Evolutionary conservation across 169 alveolate species (phyloP).

Genomic region (Sarcocystis neurona): DNA sequence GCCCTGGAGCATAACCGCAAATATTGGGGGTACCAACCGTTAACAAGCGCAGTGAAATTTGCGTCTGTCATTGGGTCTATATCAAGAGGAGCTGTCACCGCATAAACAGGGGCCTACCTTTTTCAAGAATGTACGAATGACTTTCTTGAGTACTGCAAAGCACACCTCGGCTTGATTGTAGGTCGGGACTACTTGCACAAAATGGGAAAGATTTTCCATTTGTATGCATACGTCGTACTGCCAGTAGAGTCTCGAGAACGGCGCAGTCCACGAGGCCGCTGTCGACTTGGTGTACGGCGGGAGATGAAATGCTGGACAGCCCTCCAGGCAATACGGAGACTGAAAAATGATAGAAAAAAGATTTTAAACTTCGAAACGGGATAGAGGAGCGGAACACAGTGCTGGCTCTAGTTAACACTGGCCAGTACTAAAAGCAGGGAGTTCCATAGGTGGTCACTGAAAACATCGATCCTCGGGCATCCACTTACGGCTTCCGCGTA

Average conservation of each 20-base stretch:
- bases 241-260: constrained; percentile 69
- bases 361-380: too few relatives aligned
- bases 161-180: constrained; percentile 40
- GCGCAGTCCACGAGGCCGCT: not conserved
- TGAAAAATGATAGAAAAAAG: not conserved
- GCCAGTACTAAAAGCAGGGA: too few relatives aligned
- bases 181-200: constrained; percentile 69
- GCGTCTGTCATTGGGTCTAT: not conserved
- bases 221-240: constrained; percentile 84
- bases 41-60: not conserved
- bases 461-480: not conserved
- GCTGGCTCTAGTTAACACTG: too few relatives aligned
- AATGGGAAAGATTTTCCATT: constrained; percentile 78
- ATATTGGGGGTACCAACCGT: not conserved
- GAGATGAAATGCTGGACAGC: constrained; percentile 28
- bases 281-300: not conserved
- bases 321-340: constrained; percentile 13
- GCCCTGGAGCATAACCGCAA: not conserved
- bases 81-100: not conserved
- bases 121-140: constrained; percentile 39
- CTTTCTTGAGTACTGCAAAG: constrained; percentile 23
- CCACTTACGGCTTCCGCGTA: too few relatives aligned
- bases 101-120: not conserved
- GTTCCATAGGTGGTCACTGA: too few relatives aligned
- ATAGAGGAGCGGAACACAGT: too few relatives aligned